These are phyloP conservation scores for Yamadazyma dushanensis DNA, from an alignment of 1,139 yeast genomes.

Conservation along the genomic window DNA sequence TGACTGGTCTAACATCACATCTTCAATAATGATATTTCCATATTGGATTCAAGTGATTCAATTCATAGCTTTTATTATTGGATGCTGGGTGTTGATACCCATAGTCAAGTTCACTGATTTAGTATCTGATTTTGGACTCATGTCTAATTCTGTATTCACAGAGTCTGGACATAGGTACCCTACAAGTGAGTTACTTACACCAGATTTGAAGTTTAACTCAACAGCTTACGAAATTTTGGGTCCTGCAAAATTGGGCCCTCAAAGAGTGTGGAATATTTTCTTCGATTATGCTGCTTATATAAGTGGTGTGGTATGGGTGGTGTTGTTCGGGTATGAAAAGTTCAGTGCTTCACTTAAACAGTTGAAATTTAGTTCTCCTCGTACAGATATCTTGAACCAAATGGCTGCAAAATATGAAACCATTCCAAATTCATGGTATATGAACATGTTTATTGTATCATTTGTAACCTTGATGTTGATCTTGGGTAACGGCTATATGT, in stretches of 20 bases:
- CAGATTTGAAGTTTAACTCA: constrained; percentile 31
- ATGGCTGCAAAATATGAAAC: constrained; percentile 36
- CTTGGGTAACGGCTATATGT: constrained; percentile 37
- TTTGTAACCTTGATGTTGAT: constrained; percentile 34
- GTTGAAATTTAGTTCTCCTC: constrained; percentile 17
- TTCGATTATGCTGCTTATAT: constrained; percentile 54
- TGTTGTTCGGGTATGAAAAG: constrained; percentile 34
- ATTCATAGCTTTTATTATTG: constrained; percentile 38
- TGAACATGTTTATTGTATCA: constrained; percentile 31
- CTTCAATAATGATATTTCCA: constrained; percentile 43
- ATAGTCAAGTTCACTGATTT: constrained; percentile 36
- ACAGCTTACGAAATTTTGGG: constrained; percentile 42
- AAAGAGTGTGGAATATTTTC: constrained; percentile 50
- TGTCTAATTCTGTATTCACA: constrained; percentile 40
- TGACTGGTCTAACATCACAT: constrained; percentile 49
- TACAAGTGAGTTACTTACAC: constrained; percentile 30
- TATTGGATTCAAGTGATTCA: constrained; percentile 47
- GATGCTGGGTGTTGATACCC: constrained; percentile 46
- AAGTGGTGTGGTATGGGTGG: constrained; percentile 48
- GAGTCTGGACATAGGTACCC: constrained; percentile 37
- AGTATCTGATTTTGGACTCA: constrained; percentile 32
- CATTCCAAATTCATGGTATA: constrained; percentile 46
- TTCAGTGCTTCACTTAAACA: constrained; percentile 17
- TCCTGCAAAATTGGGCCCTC: constrained; percentile 43
- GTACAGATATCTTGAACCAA: constrained; percentile 41